Evolutionary conservation across 768 basidiomycete species (phyloP), one percentile per base, ranked within the genome.

Genomic region (Amanita muscaria): DNA sequence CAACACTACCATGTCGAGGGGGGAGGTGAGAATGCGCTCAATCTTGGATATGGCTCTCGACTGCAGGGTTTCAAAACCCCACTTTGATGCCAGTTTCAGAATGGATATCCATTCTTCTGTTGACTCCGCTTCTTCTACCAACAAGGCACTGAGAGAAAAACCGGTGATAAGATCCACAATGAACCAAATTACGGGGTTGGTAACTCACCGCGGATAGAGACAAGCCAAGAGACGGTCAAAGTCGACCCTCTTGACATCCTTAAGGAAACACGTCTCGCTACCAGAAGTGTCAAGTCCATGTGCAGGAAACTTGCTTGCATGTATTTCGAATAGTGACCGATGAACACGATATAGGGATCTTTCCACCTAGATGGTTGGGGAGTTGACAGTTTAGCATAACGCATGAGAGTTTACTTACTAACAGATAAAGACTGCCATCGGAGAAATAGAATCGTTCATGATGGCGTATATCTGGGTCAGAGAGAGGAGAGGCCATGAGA

Each of bases 361-460:
- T 10, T 46, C 44, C 6, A 46, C 36, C 44, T 46, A 7, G 7
- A 8, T 38, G 16, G 32, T 11, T 9, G 19, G 11, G 19, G 16
- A 5, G 6, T 12, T 25, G 9, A 29, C 8, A 6, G 7, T 36
- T 1, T 3, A 15, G 18, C 27, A 16, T 12, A 42, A 21, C 9
- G 33, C 11, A 21, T 12, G n/a, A 8, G 18, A 31, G 29, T 5
- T 2, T 19, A 31, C 25, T 30, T 16, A 39, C 44, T 4, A 38
- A 24, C 5, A 46, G n/a, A 6, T 12, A 29, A n/a, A 39, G 21
- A 10, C 25, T 46, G 7, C 44, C 44, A 11, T 46, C 44, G 6
- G 36, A 8, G 18, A 39, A 46, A 21, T 46, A 46, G 22, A 39
- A 46, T 4, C 36, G 27, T 10, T 39, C 44, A 23, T 46, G 44